These are phyloP conservation scores for Podospora comata DNA, from an alignment of 495 filamentous ascomycete genomes.

Conservation along the genomic window DNA sequence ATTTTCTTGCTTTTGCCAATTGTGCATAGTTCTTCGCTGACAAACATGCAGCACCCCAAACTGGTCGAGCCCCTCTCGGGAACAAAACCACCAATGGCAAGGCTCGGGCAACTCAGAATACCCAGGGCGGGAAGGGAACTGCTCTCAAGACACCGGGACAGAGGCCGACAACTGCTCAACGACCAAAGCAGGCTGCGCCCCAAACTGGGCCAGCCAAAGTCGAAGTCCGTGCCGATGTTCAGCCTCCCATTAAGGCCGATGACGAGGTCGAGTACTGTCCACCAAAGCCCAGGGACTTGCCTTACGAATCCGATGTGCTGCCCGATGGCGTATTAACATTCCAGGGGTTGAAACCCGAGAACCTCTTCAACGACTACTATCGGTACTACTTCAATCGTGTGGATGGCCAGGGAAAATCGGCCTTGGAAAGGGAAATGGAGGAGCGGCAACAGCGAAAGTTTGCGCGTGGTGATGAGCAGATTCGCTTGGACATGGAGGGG, in stretches of 20 bases:
- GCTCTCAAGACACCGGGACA: slow-evolving; percentile 13
- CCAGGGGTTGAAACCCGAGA: slow-evolving; percentile 50
- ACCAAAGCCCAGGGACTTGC: slow-evolving; percentile 55
- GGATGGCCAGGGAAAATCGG: slow-evolving; percentile 64
- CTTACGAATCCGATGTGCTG: slow-evolving; percentile 75
- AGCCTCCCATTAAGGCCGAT: slow-evolving; percentile 39
- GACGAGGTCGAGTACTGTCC: slow-evolving; percentile 59
- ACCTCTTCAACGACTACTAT: slow-evolving; percentile 66
- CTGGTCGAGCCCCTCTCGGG: slow-evolving; percentile 72
- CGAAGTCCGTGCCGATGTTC: slow-evolving; percentile 40
- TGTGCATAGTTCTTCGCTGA: slow-evolving; percentile 26
- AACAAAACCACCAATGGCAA: slow-evolving; percentile 96
- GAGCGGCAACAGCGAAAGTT: slow-evolving; percentile 52
- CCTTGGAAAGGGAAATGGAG: slow-evolving; percentile 57
- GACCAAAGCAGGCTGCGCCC: slow-evolving; percentile 40
- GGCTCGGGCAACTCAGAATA: slow-evolving; percentile 62
- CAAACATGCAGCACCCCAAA: slow-evolving; percentile 54
- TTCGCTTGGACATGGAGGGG: slow-evolving; percentile 55
- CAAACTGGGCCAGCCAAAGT: slow-evolving; percentile 46
- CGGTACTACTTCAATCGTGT: slow-evolving; percentile 63
- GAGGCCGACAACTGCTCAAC: slow-evolving; percentile 35
- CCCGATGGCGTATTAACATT: slow-evolving; percentile 54
- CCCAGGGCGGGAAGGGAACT: slow-evolving; percentile 40
- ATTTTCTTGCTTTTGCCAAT: not conserved
- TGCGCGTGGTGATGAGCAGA: slow-evolving; percentile 57